These are phyloP conservation scores for Heimioporus retisporus DNA, from an alignment of 1,284 basidiomycete species.

Conservation along the genomic window DNA sequence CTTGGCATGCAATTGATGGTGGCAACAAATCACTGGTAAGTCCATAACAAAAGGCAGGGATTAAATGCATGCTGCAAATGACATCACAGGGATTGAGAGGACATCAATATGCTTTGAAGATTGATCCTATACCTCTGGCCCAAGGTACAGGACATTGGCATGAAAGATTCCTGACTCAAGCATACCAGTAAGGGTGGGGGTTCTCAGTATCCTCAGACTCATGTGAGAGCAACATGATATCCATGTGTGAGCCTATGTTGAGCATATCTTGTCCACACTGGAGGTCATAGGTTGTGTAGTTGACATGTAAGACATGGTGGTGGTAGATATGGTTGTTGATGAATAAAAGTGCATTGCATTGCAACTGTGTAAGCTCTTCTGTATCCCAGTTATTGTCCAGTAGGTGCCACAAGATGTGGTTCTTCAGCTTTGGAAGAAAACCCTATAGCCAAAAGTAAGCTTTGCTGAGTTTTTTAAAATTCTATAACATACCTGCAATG, in stretches of 20 bases:
- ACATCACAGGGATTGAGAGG: background rate
- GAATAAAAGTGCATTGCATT: no score
- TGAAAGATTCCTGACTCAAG: conserved; percentile 47
- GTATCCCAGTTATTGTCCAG: no score
- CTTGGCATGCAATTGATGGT: no score
- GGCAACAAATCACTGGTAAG: no score
- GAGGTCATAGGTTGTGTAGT: background rate
- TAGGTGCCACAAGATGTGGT: no score
- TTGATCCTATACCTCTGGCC: background rate
- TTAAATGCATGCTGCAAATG: background rate
- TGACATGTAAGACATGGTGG: no score
- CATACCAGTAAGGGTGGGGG: conserved; percentile 49
- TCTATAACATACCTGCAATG: no score
- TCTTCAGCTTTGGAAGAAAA: no score
- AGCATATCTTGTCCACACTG: conserved; percentile 6
- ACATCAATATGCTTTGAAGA: background rate
- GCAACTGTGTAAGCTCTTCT: no score
- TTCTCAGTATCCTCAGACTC: conserved; percentile 27
- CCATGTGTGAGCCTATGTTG: background rate
- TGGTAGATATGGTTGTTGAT: no score
- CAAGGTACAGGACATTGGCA: conserved; percentile 24
- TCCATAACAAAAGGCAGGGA: background rate
- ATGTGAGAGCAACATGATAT: conserved; percentile 25
- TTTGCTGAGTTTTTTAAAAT: no score
- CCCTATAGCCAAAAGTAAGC: no score